These are phyloP conservation scores for Russula olivacea DNA, from an alignment of 768 basidiomycete genomes.

Conservation along the genomic window DNA sequence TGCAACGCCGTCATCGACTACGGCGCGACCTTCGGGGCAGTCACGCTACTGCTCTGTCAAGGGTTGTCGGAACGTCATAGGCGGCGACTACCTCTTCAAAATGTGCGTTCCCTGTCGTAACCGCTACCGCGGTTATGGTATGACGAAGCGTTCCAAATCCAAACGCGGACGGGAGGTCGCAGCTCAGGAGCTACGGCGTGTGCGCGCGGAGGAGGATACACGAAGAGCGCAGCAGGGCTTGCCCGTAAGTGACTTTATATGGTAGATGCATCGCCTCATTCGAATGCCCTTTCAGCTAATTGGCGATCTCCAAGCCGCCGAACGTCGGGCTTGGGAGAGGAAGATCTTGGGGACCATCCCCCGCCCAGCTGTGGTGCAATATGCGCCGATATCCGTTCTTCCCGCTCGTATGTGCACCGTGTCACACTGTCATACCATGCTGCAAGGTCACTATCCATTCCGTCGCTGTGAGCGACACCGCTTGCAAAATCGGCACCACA, in stretches of 20 bases:
- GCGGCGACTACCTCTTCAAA: constrained; percentile 33
- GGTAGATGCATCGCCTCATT: not conserved
- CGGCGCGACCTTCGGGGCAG: constrained; percentile 19
- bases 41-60: constrained; percentile 47
- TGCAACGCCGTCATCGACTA: not conserved
- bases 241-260: constrained; percentile 31
- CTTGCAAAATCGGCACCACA: constrained; percentile 49
- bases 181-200: constrained; percentile 37
- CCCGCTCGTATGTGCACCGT: constrained; percentile 51
- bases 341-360: constrained; percentile 15
- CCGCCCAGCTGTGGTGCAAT: constrained; percentile 12
- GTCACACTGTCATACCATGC: constrained; percentile 49
- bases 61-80: constrained; percentile 46
- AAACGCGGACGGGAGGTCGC: constrained; percentile 41
- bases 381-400: constrained; percentile 26
- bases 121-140: constrained; percentile 48
- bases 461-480: constrained; percentile 53
- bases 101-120: constrained; percentile 38
- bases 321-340: constrained; percentile 26
- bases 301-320: constrained; percentile 28
- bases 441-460: constrained; percentile 43
- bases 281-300: constrained; percentile 31
- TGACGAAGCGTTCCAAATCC: constrained; percentile 51
- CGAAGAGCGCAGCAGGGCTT: constrained; percentile 34
- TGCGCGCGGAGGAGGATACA: constrained; percentile 38